Percentiles rank a stretch among this genome's conserved stretches.
phyloP scores from a whole-genome alignment of 2,329 filamentous ascomycete genomes.

The Keithomyces neogunnii region DNA sequence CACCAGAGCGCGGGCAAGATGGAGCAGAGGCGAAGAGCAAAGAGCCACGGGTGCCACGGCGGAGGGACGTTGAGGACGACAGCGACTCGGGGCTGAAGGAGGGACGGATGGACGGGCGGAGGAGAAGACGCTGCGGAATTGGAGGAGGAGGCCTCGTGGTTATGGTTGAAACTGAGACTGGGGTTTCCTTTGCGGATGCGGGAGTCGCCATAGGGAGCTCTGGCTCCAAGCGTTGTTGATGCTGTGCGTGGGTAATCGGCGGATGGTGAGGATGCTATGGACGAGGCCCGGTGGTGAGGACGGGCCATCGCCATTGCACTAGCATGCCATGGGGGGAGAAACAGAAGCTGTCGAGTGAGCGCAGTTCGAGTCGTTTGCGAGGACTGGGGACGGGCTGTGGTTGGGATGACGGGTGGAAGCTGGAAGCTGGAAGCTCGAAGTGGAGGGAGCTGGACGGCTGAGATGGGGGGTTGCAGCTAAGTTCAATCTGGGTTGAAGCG shows the following conservation, averaged over 20 bases:
- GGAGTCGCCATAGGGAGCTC: not conserved
- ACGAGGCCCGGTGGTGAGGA: conserved; percentile 14
- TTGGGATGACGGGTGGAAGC: not conserved
- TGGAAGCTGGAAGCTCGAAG: not conserved
- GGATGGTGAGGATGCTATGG: conserved; percentile 8
- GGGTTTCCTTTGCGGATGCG: conserved; percentile 1
- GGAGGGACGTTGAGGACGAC: conserved; percentile 67
- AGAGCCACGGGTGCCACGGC: conserved; percentile 65
- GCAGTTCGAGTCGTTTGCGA: not conserved
- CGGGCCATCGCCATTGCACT: conserved; percentile 13
- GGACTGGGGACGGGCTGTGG: not conserved
- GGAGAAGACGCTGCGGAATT: not conserved
- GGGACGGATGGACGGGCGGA: conserved; percentile 24
- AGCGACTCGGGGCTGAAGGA: conserved; percentile 69
- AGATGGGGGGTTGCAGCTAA: not conserved
- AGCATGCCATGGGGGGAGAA: conserved; percentile 12
- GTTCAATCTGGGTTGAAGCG: too few relatives aligned
- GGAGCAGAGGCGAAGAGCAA: conserved; percentile 64
- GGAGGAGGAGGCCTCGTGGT: not conserved
- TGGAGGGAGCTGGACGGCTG: too few relatives aligned
- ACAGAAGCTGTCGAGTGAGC: not conserved
- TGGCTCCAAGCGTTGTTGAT: not conserved
- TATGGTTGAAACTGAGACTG: not conserved
- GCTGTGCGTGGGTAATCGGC: conserved; percentile 4
- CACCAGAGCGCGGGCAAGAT: conserved; percentile 64